Evolutionary conservation across 495 filamentous ascomycete species (phyloP).

Genomic region (Penicillium egyptiacum): DNA sequence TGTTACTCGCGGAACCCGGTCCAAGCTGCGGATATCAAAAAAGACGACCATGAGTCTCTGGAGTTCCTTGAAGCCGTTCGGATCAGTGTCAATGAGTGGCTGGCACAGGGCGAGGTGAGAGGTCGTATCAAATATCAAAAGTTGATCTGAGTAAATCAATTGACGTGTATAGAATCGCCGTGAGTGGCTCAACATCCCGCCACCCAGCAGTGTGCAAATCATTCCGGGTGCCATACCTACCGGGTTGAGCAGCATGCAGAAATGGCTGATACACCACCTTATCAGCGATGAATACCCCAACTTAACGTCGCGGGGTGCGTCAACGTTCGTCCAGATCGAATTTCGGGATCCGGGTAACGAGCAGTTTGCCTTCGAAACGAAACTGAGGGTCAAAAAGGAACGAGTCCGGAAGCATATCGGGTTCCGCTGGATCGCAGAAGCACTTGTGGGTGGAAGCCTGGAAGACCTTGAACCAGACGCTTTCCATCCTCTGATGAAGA

Average conservation of each 20-base stretch:
- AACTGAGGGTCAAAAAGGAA: slow-evolving; percentile 38
- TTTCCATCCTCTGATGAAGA: slow-evolving; percentile 34
- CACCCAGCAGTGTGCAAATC: slow-evolving; percentile 15
- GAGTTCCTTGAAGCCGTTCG: slow-evolving; percentile 54
- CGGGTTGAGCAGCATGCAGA: slow-evolving; percentile 53
- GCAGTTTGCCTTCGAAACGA: slow-evolving; percentile 37
- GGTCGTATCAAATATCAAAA: background rate
- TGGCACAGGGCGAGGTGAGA: slow-evolving; percentile 29
- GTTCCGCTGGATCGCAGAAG: slow-evolving; percentile 70
- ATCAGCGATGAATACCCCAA: slow-evolving; percentile 62
- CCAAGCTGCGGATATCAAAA: slow-evolving; percentile 50
- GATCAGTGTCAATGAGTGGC: slow-evolving; percentile 52
- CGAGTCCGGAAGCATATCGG: slow-evolving; percentile 54
- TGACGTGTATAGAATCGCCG: slow-evolving; percentile 19
- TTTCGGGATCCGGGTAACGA: slow-evolving; percentile 50
- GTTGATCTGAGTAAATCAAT: background rate
- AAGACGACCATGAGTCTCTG: slow-evolving; percentile 54
- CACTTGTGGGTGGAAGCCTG: slow-evolving; percentile 60
- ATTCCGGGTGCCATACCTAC: slow-evolving; percentile 13
- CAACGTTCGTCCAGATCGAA: slow-evolving; percentile 54
- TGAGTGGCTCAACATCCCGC: slow-evolving; percentile 35
- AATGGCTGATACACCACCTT: slow-evolving; percentile 67
- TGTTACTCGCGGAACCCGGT: slow-evolving; percentile 33
- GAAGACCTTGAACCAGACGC: slow-evolving; percentile 45
- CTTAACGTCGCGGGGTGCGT: slow-evolving; percentile 46